phyloP scores from a whole-genome alignment of 129 eudicot species.

The Tagetes erecta region DNA sequence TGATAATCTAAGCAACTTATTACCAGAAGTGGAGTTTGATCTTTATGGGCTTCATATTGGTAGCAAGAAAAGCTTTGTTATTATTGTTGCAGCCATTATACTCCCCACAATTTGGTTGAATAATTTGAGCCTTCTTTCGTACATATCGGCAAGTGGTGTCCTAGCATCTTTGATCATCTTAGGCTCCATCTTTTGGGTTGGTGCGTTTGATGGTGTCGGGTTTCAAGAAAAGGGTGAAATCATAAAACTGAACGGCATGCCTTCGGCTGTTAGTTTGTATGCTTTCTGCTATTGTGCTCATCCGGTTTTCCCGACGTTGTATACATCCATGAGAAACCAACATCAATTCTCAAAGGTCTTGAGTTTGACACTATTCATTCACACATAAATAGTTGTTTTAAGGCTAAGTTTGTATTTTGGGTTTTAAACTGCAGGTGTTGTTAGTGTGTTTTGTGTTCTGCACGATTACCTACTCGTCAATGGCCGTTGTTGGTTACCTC shows the following conservation, averaged over 20 bases:
- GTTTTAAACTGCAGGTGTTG: slow-evolving; percentile 60
- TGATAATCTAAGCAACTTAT: slow-evolving; percentile 65
- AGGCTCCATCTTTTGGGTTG: slow-evolving; percentile 74
- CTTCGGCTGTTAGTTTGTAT: slow-evolving; percentile 79
- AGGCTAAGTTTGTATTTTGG: background rate
- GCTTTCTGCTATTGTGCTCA: slow-evolving; percentile 95
- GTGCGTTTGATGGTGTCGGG: slow-evolving; percentile 77
- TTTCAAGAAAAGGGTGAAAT: slow-evolving; percentile 56
- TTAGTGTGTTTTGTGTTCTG: slow-evolving; percentile 67
- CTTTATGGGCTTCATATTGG: slow-evolving; percentile 48
- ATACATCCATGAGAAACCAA: slow-evolving; percentile 73
- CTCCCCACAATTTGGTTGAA: slow-evolving; percentile 77
- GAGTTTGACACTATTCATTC: background rate
- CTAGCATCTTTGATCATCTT: slow-evolving; percentile 69
- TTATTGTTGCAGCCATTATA: slow-evolving; percentile 68
- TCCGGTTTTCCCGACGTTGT: slow-evolving; percentile 94
- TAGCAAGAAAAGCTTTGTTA: slow-evolving; percentile 60
- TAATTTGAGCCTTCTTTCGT: slow-evolving; percentile 79
- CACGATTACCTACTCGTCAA: slow-evolving; percentile 67
- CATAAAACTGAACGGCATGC: slow-evolving; percentile 61
- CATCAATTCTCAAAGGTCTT: slow-evolving; percentile 66
- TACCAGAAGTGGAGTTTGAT: slow-evolving; percentile 53
- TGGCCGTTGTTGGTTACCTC: slow-evolving; percentile 82
- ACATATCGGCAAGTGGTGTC: slow-evolving; percentile 84
- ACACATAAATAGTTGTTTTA: background rate